These are phyloP conservation scores for Gymnopilus junonius DNA, from an alignment of 768 basidiomycete genomes.

Conservation along the genomic window DNA sequence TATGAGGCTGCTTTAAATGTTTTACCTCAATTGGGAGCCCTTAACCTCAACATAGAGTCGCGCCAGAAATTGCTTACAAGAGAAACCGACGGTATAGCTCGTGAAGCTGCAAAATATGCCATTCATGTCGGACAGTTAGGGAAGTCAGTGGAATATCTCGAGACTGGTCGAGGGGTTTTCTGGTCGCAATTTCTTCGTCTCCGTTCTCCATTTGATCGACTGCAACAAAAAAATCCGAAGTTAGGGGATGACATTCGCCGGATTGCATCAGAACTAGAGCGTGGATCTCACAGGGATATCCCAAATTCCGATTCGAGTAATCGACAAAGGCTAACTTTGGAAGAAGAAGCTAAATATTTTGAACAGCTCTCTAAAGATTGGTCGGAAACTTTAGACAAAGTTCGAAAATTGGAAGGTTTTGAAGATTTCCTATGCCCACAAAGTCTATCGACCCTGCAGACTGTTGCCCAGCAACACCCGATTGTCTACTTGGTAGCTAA, in stretches of 20 bases:
- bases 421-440: conserved; percentile 14
- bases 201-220: conserved; percentile 15
- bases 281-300: conserved; percentile 3
- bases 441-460: conserved; percentile 2
- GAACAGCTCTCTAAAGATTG: conserved; percentile 9
- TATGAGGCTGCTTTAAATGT: conserved; percentile 5
- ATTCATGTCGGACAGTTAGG: conserved; percentile 1
- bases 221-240: conserved; percentile 4
- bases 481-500: conserved; percentile 7
- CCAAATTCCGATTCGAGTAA: not conserved
- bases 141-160: conserved; percentile 15
- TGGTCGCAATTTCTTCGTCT: conserved; percentile 17
- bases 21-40: conserved; percentile 12
- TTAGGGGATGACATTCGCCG: conserved; percentile 1
- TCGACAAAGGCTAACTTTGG: not conserved
- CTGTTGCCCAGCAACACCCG: conserved; percentile 1
- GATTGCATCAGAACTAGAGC: conserved; percentile 7
- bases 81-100: conserved; percentile 9
- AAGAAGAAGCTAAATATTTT: conserved; percentile 4
- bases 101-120: conserved; percentile 12
- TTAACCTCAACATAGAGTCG: conserved; percentile 8
- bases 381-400: conserved; percentile 1
- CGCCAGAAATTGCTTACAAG: conserved; percentile 3
- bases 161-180: conserved; percentile 15
- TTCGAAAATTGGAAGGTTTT: conserved; percentile 8